Evolutionary conservation across 441 rosid genomes (phyloP), one percentile per base, ranked within the genome.

Genomic region (Erodium trifolium): DNA sequence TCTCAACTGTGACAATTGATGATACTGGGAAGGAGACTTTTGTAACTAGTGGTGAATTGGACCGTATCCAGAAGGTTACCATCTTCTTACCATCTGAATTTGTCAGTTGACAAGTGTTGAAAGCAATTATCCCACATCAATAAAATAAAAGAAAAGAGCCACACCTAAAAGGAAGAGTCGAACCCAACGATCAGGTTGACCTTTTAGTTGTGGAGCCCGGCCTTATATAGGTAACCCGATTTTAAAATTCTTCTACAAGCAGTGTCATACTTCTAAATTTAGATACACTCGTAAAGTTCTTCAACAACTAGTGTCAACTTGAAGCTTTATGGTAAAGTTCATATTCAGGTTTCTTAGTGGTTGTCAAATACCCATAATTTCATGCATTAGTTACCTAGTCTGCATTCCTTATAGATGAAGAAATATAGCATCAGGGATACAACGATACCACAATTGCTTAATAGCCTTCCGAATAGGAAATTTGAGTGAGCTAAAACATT

Each of bases 1-100:
- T 96, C 73, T 86, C 92, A 72, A 94, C 99, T 72, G 91, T 89
- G 76, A 96, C 99, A 2, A 79, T 81, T 78, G 97, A 96, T 85
- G 97, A 91, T 67, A 82, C 72, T 76, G 98, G 99, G 82, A 82
- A 78, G 79, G 99, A 95, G 80, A 88, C 96, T 68, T 95, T 95
- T 85, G 79, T 89, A 66, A 84, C 93, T 60, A 97, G 96, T 47
- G 96, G 88, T 72, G 80, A 89, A 53, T 82, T 95, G 60, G 93
- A 87, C 13, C 49, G 78, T 63, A 87, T 92, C 71, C 97, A 89
- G 76, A 95, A 95, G 98, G 99, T 86, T 76, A 41, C 57, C 27
- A 71, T 72, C 31, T 31, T 35, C 67, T 39, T 23, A 45, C 16
- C 23, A 43, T 27, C n/a, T 59, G 64, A 59, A 18, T n/a, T 65